phyloP scores from a whole-genome alignment of 2,329 filamentous ascomycete genomes.

The Neocucurbitaria cava region DNA sequence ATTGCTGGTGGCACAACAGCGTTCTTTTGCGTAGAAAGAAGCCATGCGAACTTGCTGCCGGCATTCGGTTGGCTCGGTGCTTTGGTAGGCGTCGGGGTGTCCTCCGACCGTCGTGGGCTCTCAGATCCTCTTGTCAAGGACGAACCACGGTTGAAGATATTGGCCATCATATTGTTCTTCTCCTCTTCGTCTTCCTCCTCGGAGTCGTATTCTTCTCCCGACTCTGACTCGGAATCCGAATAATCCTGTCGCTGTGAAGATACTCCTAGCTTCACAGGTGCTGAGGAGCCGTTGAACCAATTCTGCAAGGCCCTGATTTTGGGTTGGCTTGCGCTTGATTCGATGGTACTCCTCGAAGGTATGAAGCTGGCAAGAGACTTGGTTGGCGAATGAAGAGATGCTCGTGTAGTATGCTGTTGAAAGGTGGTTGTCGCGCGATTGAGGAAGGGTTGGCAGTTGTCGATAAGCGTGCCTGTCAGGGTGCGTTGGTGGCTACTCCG shows the following conservation, averaged over 20 bases:
- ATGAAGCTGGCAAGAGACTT: slow-evolving; percentile 51
- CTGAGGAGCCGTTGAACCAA: slow-evolving; percentile 62
- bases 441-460: slow-evolving; percentile 46
- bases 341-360: slow-evolving; percentile 39
- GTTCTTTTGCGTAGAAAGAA: slow-evolving; percentile 46
- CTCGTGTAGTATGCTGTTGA: slow-evolving; percentile 48
- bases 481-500: slow-evolving; percentile 41
- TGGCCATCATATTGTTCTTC: slow-evolving; percentile 40
- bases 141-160: slow-evolving; percentile 42
- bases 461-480: slow-evolving; percentile 46
- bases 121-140: slow-evolving; percentile 35
- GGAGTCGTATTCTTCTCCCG: slow-evolving; percentile 35
- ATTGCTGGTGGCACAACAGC: slow-evolving; percentile 31
- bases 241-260: slow-evolving; percentile 34
- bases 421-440: slow-evolving; percentile 45
- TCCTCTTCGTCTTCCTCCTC: slow-evolving; percentile 31
- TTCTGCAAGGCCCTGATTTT: slow-evolving; percentile 50
- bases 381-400: slow-evolving; percentile 42
- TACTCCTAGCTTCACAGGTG: slow-evolving; percentile 56
- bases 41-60: slow-evolving; percentile 45
- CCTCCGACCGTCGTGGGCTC: slow-evolving; percentile 24
- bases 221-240: slow-evolving; percentile 36
- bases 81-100: slow-evolving; percentile 23
- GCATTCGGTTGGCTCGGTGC: slow-evolving; percentile 32
- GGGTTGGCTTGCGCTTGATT: slow-evolving; percentile 41